Base-by-base conservation (phyloP, 2,329 filamentous ascomycete genomes). In the Colletotrichum magnum region DNA sequence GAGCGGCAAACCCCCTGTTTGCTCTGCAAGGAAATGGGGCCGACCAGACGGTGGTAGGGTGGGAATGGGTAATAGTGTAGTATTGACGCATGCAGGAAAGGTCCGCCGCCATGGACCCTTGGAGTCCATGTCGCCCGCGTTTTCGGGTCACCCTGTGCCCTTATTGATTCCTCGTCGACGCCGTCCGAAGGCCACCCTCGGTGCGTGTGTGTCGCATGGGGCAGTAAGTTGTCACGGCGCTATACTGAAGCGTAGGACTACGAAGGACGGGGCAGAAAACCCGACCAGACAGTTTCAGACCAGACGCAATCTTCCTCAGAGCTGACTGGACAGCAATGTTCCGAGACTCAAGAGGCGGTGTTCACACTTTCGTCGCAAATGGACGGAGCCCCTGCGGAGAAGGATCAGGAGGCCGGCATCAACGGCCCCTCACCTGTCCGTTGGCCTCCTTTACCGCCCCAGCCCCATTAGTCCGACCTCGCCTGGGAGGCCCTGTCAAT, bases 91-190 rank as follows among this genome's bases (percentile, higher is more conserved):
- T 69, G 56, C 43, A 51, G 64, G 64, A 47, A 50, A 66, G 45
- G 59, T 18, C 59, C 64, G 45, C 59, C 64, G 45, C 52, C 53
- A 52, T 51, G 58, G 66, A 66, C 62, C 56, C 66, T 60, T 69
- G 16, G 26, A 41, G 32, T 66, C 18, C 51, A 69, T 43, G 50
- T 54, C 41, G 12, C 28, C 62, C 62, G 56, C 62, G 16, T 48
- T 64, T 58, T 48, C 59, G 64, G 64, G 47, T 58, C 9, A 47
- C 21, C 52, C 32, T 28, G 16, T 12, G 9, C 39, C 21, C 58
- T 43, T 24, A 18, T 51, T 26, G 39, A 26, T 15, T 12, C 13
- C 54, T 24, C 32, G 16, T 57, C 16, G 32, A 67, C 32, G 39
- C 48, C 64, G 18, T 58, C 59, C 32, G 39, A 68, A 52, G 28